Conservation (phyloP, 2,329 filamentous ascomycete genomes). For the Aspergillus niger region DNA sequence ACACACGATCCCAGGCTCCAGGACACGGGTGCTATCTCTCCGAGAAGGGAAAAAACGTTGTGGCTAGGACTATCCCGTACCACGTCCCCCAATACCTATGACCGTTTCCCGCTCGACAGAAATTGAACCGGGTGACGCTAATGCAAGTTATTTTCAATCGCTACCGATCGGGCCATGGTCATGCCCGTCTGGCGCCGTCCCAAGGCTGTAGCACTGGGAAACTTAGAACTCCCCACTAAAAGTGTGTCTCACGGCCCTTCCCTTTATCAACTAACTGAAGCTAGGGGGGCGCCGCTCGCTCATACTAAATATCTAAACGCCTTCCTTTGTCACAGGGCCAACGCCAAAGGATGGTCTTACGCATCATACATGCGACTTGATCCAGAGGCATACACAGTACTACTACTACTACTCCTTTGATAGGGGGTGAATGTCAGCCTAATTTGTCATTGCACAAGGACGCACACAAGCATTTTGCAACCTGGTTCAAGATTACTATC, state of each 20-base stretch:
- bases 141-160: constrained; percentile 40
- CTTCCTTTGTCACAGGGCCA: background rate
- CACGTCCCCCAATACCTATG: background rate
- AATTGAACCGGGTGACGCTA: constrained; percentile 35
- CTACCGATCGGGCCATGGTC: constrained; percentile 20
- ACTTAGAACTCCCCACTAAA: constrained; percentile 30
- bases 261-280: background rate
- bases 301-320: background rate
- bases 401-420: background rate
- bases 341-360: background rate
- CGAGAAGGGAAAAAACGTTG: constrained; percentile 6
- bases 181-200: constrained; percentile 26
- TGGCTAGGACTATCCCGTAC: background rate
- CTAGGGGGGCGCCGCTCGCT: background rate
- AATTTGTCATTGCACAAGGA: background rate
- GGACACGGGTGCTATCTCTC: constrained; percentile 12
- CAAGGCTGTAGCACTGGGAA: constrained; percentile 42
- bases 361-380: background rate
- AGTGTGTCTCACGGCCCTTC: constrained; percentile 17
- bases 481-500: background rate
- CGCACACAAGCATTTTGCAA: background rate
- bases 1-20: constrained; percentile 12
- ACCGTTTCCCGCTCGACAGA: constrained; percentile 6
- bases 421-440: background rate
- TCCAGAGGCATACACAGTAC: background rate